Evolutionary conservation across 164 flowering plant genomes (phyloP).

Genomic region (Buxus sempervirens): DNA sequence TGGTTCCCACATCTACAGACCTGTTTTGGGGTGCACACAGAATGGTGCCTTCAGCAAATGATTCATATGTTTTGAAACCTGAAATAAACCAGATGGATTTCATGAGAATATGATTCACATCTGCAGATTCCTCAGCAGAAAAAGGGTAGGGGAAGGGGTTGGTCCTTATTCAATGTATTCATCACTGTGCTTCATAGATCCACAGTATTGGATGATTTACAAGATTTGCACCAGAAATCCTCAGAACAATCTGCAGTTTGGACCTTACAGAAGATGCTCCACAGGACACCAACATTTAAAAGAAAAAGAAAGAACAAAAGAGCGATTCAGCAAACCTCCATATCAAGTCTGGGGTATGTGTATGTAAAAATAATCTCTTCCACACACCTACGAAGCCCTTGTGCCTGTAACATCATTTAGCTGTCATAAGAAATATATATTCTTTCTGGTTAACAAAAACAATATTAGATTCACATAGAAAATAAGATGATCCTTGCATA

Average conservation of each 20-base stretch:
- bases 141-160: too few relatives aligned
- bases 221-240: not conserved
- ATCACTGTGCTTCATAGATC: not conserved
- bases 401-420: conserved; percentile 34
- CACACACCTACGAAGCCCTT: conserved; percentile 65
- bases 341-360: conserved; percentile 91
- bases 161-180: not conserved
- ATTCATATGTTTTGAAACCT: conserved; percentile 96
- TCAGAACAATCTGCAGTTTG: not conserved
- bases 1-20: conserved; percentile 26
- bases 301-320: not conserved
- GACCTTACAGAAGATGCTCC: not conserved
- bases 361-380: conserved; percentile 88
- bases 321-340: conserved; percentile 58
- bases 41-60: conserved; percentile 97
- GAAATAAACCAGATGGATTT: conserved; percentile 7
- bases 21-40: conserved; percentile 98
- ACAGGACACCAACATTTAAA: not conserved
- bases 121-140: not conserved
- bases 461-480: too few relatives aligned
- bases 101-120: conserved; percentile 3
- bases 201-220: not conserved
- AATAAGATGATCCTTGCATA: too few relatives aligned
- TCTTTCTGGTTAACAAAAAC: too few relatives aligned
- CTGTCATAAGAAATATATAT: not conserved